These are phyloP conservation scores for Hypericum perforatum DNA, from an alignment of 345 rosid species.

Conservation along the genomic window DNA sequence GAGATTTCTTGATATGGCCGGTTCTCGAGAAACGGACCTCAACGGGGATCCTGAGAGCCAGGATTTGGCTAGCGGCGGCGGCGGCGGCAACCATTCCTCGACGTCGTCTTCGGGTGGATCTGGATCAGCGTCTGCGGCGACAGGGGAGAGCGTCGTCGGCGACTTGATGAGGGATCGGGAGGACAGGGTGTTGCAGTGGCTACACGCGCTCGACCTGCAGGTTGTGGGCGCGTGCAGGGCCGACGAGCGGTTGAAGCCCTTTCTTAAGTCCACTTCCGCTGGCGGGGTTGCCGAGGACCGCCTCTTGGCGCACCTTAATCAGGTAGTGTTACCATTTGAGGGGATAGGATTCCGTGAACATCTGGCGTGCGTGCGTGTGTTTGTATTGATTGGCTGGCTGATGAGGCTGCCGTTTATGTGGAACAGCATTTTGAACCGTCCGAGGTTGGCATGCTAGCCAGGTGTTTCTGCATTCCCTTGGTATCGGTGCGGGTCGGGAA, in stretches of 20 bases:
- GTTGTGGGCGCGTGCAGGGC: constrained; percentile 93
- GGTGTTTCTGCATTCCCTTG: constrained; percentile 91
- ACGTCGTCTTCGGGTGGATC: constrained; percentile 35
- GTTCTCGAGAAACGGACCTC: constrained; percentile 34
- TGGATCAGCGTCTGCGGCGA: constrained; percentile 16
- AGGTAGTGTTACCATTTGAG: constrained; percentile 33
- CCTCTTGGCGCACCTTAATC: constrained; percentile 69
- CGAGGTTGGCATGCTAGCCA: constrained; percentile 84
- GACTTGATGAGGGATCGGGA: constrained; percentile 62
- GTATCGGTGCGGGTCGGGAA: constrained; percentile 88
- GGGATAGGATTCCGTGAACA: neutral
- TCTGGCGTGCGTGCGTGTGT: neutral
- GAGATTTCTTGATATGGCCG: constrained; percentile 33
- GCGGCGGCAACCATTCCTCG: constrained; percentile 22
- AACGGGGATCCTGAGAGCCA: constrained; percentile 17
- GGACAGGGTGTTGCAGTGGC: constrained; percentile 76
- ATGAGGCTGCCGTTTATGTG: neutral
- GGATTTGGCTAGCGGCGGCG: constrained; percentile 33
- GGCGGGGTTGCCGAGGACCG: constrained; percentile 68
- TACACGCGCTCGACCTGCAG: constrained; percentile 86
- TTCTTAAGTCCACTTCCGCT: constrained; percentile 61
- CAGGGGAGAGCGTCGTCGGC: constrained; percentile 37
- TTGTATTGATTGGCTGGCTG: neutral
- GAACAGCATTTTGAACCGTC: constrained; percentile 83
- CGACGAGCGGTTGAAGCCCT: constrained; percentile 90